Conservation (phyloP, 805 yeast genomes). For the Metschnikowia corniflorae region DNA sequence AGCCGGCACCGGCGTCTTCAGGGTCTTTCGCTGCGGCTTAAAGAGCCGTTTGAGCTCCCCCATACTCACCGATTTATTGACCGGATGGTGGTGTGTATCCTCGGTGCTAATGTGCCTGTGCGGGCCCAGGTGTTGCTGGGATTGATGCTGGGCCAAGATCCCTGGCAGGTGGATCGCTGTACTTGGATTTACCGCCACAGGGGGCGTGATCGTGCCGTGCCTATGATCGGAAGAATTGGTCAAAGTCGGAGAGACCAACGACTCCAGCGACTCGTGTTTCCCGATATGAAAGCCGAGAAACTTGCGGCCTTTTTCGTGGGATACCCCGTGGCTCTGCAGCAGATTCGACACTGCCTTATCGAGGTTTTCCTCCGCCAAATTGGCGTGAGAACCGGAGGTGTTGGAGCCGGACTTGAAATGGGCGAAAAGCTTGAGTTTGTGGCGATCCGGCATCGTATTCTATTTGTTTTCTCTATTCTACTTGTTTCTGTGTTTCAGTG, state of each 20-base stretch:
- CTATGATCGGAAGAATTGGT: slow-evolving; percentile 31
- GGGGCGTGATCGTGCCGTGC: slow-evolving; percentile 8
- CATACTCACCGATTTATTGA: slow-evolving; percentile 50
- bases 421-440: slow-evolving; percentile 38
- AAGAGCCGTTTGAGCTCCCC: slow-evolving; percentile 70
- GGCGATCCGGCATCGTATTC: slow-evolving; percentile 45
- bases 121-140: slow-evolving; percentile 11
- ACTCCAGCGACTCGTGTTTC: slow-evolving; percentile 38
- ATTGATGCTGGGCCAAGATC: slow-evolving; percentile 6
- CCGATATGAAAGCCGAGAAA: slow-evolving; percentile 43
- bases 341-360: slow-evolving; percentile 29
- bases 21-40: slow-evolving; percentile 48
- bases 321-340: background rate
- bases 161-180: slow-evolving; percentile 11
- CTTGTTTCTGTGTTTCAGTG: too few relatives aligned
- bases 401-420: slow-evolving; percentile 31
- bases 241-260: slow-evolving; percentile 33
- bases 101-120: slow-evolving; percentile 4
- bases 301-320: slow-evolving; percentile 11
- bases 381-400: background rate
- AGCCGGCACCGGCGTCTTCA: slow-evolving; percentile 11
- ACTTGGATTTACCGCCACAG: slow-evolving; percentile 1
- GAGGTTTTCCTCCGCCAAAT: slow-evolving; percentile 16
- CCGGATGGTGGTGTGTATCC: slow-evolving; percentile 24
- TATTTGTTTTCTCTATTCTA: too few relatives aligned